phyloP scores from a whole-genome alignment of 148 eudicot species.

The Nepenthes gracilis region DNA sequence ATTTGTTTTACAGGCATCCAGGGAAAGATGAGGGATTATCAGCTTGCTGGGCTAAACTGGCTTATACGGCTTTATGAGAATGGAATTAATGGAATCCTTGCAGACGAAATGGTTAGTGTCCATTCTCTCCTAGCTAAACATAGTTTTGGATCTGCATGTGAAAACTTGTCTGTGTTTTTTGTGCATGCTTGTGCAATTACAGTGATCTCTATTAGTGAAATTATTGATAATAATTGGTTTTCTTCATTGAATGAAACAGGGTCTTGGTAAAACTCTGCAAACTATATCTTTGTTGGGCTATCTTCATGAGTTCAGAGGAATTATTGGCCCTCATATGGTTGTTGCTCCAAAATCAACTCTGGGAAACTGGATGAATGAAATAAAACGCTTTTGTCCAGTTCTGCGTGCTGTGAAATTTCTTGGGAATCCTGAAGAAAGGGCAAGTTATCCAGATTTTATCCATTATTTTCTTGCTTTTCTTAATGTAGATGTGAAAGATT shows the following conservation, averaged over 20 bases:
- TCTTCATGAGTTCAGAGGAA: slow-evolving; percentile 90
- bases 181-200: not conserved
- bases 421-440: slow-evolving; percentile 96
- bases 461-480: not conserved
- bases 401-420: slow-evolving; percentile 85
- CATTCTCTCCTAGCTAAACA: not conserved
- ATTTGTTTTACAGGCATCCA: slow-evolving; percentile 56
- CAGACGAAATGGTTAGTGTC: slow-evolving; percentile 86
- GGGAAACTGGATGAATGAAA: slow-evolving; percentile 99
- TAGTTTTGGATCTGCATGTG: not conserved
- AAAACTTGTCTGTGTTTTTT: slow-evolving; percentile 1
- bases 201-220: not conserved
- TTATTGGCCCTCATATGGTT: slow-evolving; percentile 99
- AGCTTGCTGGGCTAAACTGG: slow-evolving; percentile 99
- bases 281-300: slow-evolving; percentile 94
- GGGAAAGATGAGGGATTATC: slow-evolving; percentile 99
- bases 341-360: slow-evolving; percentile 99
- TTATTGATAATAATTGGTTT: not conserved
- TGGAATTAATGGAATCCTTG: slow-evolving; percentile 97
- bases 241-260: slow-evolving; percentile 26
- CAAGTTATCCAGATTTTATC: slow-evolving; percentile 14
- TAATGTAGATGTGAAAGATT: not conserved
- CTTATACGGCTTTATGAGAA: slow-evolving; percentile 89
- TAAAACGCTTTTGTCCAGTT: slow-evolving; percentile 81
- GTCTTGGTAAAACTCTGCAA: slow-evolving; percentile 97